Evolutionary conservation across 75 land plant genomes (phyloP).

Genomic region (Larix kaempferi): DNA sequence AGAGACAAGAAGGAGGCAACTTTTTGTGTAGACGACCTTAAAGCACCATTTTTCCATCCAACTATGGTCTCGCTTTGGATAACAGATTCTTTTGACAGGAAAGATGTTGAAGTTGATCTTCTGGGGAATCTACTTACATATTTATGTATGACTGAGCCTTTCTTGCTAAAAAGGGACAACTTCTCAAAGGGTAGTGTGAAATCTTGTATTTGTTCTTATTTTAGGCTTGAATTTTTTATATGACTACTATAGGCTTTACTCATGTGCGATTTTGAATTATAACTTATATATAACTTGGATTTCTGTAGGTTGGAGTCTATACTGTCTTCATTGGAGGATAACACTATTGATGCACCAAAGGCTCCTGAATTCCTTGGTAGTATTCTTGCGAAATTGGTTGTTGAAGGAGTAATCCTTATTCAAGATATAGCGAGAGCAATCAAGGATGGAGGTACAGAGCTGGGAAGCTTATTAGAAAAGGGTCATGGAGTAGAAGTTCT

Average conservation of each 20-base stretch:
- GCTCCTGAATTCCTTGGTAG: conserved; percentile 81
- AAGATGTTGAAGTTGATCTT: conserved; percentile 66
- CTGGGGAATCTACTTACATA: conserved; percentile 60
- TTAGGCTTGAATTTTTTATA: too few relatives aligned
- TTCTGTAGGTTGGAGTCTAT: conserved; percentile 69
- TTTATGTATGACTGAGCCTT: conserved; percentile 42
- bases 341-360: conserved; percentile 74
- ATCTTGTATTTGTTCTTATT: too few relatives aligned
- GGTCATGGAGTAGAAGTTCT: conserved; percentile 66
- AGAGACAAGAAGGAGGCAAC: conserved; percentile 74
- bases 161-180: conserved; percentile 52
- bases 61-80: conserved; percentile 78
- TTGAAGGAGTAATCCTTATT: conserved; percentile 46
- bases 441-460: conserved; percentile 58
- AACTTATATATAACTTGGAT: not conserved
- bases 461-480: conserved; percentile 42
- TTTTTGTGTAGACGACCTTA: conserved; percentile 77
- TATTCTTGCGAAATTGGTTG: conserved; percentile 52
- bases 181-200: conserved; percentile 63
- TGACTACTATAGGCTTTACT: not conserved
- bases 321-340: conserved; percentile 67
- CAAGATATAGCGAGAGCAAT: conserved; percentile 48
- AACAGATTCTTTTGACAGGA: conserved; percentile 78
- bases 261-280: conserved; percentile 11
- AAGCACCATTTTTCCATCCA: conserved; percentile 66